phyloP scores from a whole-genome alignment of 257 asterid species.

The Echium plantagineum region DNA sequence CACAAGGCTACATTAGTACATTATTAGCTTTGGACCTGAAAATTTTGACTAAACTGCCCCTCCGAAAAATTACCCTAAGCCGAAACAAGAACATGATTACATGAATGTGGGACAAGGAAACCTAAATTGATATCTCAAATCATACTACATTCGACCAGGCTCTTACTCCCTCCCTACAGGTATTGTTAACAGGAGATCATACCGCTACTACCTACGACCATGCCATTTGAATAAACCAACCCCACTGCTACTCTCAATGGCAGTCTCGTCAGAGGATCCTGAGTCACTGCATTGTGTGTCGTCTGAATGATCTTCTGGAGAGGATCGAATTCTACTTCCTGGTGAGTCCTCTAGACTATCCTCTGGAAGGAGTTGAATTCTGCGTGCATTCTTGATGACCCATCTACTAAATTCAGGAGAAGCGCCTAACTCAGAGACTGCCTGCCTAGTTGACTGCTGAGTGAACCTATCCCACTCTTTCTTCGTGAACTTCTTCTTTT shows the following conservation, averaged over 20 bases:
- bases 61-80: neutral
- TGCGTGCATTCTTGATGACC: slow-evolving; percentile 45
- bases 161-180: neutral
- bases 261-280: slow-evolving; percentile 43
- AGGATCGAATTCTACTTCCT: slow-evolving; percentile 51
- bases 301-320: slow-evolving; percentile 39
- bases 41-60: too few relatives aligned
- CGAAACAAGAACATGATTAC: neutral
- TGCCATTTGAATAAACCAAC: slow-evolving; percentile 33
- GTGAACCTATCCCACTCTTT: slow-evolving; percentile 78
- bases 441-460: slow-evolving; percentile 54
- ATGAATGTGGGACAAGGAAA: neutral
- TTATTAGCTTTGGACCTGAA: too few relatives aligned
- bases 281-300: slow-evolving; percentile 63
- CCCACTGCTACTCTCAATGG: slow-evolving; percentile 44
- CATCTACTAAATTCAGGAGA: slow-evolving; percentile 76
- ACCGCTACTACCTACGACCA: slow-evolving; percentile 9
- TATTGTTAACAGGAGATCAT: neutral
- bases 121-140: neutral
- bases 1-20: too few relatives aligned
- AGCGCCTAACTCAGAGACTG: slow-evolving; percentile 52
- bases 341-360: slow-evolving; percentile 50
- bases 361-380: slow-evolving; percentile 44
- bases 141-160: too few relatives aligned
- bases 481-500: slow-evolving; percentile 43